Conservation (phyloP, 2,329 filamentous ascomycete genomes). For the Colletotrichum salicis region DNA sequence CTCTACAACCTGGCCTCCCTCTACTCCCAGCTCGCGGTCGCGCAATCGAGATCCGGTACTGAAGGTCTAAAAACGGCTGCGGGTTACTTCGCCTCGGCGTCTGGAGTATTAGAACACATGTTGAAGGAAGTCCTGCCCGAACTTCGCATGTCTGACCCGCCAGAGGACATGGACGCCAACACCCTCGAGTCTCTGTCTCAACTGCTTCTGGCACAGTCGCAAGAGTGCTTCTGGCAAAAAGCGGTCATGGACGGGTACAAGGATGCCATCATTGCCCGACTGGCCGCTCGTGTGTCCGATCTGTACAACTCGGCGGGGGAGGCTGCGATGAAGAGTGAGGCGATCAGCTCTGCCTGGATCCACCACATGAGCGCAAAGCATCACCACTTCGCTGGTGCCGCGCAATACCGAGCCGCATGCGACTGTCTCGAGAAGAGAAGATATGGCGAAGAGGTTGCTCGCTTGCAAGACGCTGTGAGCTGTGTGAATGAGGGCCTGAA, state of each 20-base stretch:
- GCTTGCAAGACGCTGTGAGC: conserved; percentile 81
- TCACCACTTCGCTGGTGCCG: conserved; percentile 94
- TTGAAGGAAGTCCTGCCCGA: conserved; percentile 83
- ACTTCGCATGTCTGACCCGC: conserved; percentile 80
- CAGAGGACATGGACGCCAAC: conserved; percentile 93
- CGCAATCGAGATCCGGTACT: conserved; percentile 78
- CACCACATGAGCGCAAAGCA: conserved; percentile 98
- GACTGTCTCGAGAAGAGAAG: conserved; percentile 93
- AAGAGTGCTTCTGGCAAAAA: conserved; percentile 99
- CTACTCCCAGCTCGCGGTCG: conserved; percentile 90
- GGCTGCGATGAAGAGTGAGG: conserved; percentile 86
- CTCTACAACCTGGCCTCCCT: conserved; percentile 93
- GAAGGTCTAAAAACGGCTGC: conserved; percentile 90
- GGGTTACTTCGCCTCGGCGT: conserved; percentile 88
- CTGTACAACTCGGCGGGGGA: conserved; percentile 88
- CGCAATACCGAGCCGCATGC: conserved; percentile 90
- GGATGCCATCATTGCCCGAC: conserved; percentile 89
- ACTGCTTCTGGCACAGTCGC: conserved; percentile 89
- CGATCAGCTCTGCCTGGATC: conserved; percentile 94
- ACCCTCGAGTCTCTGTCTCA: conserved; percentile 86
- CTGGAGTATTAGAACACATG: conserved; percentile 84
- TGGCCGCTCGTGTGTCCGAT: conserved; percentile 90
- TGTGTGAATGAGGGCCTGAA: conserved; percentile 90
- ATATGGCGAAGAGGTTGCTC: conserved; percentile 94
- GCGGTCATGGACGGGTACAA: conserved; percentile 94